Evolutionary conservation across 371 early-diverging fungal genomes (phyloP).

Genomic region (Dinochytrium kinnereticum): DNA sequence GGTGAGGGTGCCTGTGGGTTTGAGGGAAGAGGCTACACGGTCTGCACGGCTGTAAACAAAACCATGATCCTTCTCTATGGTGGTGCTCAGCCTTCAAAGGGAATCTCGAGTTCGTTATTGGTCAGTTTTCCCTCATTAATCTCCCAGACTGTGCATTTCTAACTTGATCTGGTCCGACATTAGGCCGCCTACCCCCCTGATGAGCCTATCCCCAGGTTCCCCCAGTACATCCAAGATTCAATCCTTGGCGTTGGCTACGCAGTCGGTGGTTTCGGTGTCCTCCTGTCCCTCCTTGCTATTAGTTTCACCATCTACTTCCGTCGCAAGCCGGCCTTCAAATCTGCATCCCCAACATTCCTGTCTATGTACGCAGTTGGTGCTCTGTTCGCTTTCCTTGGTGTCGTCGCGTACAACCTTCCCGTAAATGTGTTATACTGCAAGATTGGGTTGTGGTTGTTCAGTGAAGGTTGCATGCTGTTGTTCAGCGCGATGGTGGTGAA

Average conservation of each 20-base stretch:
- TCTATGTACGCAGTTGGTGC: slow-evolving; percentile 20
- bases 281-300: not conserved
- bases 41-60: slow-evolving; percentile 21
- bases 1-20: slow-evolving; percentile 9
- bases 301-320: not conserved
- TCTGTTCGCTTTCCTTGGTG: slow-evolving; percentile 8
- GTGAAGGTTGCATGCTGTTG: slow-evolving; percentile 16
- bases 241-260: slow-evolving; percentile 20
- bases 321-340: slow-evolving; percentile 18
- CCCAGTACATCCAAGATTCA: slow-evolving; percentile 9
- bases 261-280: slow-evolving; percentile 14
- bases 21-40: not conserved
- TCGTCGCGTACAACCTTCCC: slow-evolving; percentile 19
- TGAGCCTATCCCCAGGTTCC: slow-evolving; percentile 9
- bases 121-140: too few relatives aligned
- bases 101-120: slow-evolving; percentile 8
- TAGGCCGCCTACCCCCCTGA: slow-evolving; percentile 5
- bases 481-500: slow-evolving; percentile 26
- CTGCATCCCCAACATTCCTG: slow-evolving; percentile 26
- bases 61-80: slow-evolving; percentile 20
- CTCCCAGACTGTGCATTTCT: too few relatives aligned
- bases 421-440: slow-evolving; percentile 2
- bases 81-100: slow-evolving; percentile 14
- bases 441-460: slow-evolving; percentile 14
- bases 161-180: too few relatives aligned